Percentiles rank a stretch among this genome's conserved stretches.
Evolutionary conservation across 441 rosid genomes (phyloP).

Genomic region (Raphanus hybrid): DNA sequence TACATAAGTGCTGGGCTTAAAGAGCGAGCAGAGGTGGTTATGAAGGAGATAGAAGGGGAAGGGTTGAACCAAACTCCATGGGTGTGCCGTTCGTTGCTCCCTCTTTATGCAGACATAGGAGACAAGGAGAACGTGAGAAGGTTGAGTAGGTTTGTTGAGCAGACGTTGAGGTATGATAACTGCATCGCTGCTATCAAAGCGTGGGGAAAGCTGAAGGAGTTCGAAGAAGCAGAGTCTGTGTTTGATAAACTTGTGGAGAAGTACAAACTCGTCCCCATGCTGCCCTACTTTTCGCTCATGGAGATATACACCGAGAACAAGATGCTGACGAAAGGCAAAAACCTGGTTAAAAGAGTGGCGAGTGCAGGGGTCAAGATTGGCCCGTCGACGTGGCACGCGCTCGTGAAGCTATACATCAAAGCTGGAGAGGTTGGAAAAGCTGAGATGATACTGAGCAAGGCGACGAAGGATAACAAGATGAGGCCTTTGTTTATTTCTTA

Average conservation of each 20-base stretch:
- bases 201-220: slow-evolving; percentile 74
- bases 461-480: slow-evolving; percentile 47
- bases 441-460: slow-evolving; percentile 67
- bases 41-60: slow-evolving; percentile 77
- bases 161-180: slow-evolving; percentile 53
- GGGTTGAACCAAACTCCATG: slow-evolving; percentile 57
- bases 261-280: slow-evolving; percentile 52
- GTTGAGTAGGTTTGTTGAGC: slow-evolving; percentile 67
- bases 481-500: slow-evolving; percentile 68
- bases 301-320: slow-evolving; percentile 71
- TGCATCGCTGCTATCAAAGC: slow-evolving; percentile 74
- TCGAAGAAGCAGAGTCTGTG: slow-evolving; percentile 75
- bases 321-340: slow-evolving; percentile 72
- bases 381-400: slow-evolving; percentile 73
- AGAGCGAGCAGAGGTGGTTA: slow-evolving; percentile 57
- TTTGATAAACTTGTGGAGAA: slow-evolving; percentile 53
- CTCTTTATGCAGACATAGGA: slow-evolving; percentile 74
- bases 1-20: slow-evolving; percentile 61
- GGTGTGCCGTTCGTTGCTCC: slow-evolving; percentile 61
- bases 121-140: slow-evolving; percentile 73
- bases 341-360: slow-evolving; percentile 68
- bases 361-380: slow-evolving; percentile 64
- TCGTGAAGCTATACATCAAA: slow-evolving; percentile 71
- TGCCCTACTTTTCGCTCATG: slow-evolving; percentile 58
- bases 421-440: slow-evolving; percentile 85